These are phyloP conservation scores for Eremothecium gossypii DNA, from an alignment of 1,139 yeast genomes.

Conservation along the genomic window DNA sequence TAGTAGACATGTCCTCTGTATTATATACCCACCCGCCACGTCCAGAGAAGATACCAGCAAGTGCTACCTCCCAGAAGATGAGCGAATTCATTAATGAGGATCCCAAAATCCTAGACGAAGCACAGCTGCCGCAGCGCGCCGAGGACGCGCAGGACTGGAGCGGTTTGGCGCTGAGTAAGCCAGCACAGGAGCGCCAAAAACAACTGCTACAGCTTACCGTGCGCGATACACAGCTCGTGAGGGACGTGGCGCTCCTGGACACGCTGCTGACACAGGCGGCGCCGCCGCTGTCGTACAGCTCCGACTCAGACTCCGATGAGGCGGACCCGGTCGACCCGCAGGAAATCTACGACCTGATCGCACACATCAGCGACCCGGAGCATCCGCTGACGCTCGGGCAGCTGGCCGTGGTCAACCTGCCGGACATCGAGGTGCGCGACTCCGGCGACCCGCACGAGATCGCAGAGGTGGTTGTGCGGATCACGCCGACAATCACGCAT, in stretches of 20 bases:
- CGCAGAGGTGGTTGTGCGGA: constrained; percentile 70
- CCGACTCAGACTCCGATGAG: constrained; percentile 33
- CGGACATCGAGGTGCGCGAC: constrained; percentile 64
- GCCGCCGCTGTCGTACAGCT: constrained; percentile 16
- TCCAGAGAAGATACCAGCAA: no score
- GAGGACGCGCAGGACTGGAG: constrained; percentile 20
- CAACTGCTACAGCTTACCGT: constrained; percentile 19
- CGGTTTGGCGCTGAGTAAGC: constrained; percentile 17
- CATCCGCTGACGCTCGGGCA: constrained; percentile 95
- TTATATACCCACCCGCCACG: no score
- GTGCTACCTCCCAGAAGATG: constrained; percentile 17
- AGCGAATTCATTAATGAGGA: constrained; percentile 82
- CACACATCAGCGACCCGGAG: constrained; percentile 93
- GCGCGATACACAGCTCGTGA: constrained; percentile 18
- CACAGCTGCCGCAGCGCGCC: constrained; percentile 64
- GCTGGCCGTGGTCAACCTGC: constrained; percentile 81
- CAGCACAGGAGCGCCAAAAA: constrained; percentile 22
- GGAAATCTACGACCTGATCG: constrained; percentile 64
- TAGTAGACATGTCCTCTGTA: not conserved
- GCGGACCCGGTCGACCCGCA: constrained; percentile 71
- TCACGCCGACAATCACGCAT: constrained; percentile 97
- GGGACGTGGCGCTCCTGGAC: constrained; percentile 23
- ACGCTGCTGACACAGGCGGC: constrained; percentile 17
- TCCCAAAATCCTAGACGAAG: constrained; percentile 73
- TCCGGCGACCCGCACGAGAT: constrained; percentile 43